These are phyloP conservation scores for Lunasporangiospora selenospora DNA, from an alignment of 192 early-diverging fungal genomes.

Conservation along the genomic window DNA sequence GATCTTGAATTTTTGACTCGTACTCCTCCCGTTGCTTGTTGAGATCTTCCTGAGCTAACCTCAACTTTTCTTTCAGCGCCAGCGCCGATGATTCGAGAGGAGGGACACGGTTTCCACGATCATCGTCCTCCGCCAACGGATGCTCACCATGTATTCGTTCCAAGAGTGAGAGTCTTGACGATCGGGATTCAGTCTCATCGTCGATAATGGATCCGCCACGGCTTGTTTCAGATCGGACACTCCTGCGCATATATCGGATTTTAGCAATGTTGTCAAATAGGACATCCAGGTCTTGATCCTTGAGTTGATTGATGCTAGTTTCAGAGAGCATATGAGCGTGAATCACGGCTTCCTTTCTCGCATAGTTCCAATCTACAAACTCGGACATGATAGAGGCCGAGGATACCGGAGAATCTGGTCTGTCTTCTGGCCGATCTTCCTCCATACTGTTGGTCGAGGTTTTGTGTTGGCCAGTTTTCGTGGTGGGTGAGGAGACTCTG, in stretches of 20 bases:
- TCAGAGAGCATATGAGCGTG: constrained; percentile 47
- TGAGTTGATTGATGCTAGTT: constrained; percentile 38
- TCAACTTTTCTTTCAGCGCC: constrained; percentile 52
- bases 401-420: constrained; percentile 45
- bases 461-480: constrained; percentile 6
- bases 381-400: constrained; percentile 57
- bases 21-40: constrained; percentile 60
- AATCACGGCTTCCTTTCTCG: constrained; percentile 69
- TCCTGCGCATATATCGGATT: constrained; percentile 53
- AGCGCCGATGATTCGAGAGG: constrained; percentile 30
- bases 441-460: constrained; percentile 27
- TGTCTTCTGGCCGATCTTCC: constrained; percentile 36
- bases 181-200: constrained; percentile 47
- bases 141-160: constrained; percentile 23
- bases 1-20: constrained; percentile 57
- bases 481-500: constrained; percentile 4
- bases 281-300: constrained; percentile 38
- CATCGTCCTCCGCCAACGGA: constrained; percentile 8
- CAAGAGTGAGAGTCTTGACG: constrained; percentile 26
- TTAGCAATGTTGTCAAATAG: constrained; percentile 63
- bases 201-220: constrained; percentile 43
- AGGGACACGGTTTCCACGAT: constrained; percentile 10
- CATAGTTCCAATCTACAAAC: constrained; percentile 80
- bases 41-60: constrained; percentile 55
- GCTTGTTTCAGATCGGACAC: constrained; percentile 55